Evolutionary conservation across 225 moss, liverwort and hornwort genomes (phyloP).

Genomic region (Pseudoscleropodium purum): DNA sequence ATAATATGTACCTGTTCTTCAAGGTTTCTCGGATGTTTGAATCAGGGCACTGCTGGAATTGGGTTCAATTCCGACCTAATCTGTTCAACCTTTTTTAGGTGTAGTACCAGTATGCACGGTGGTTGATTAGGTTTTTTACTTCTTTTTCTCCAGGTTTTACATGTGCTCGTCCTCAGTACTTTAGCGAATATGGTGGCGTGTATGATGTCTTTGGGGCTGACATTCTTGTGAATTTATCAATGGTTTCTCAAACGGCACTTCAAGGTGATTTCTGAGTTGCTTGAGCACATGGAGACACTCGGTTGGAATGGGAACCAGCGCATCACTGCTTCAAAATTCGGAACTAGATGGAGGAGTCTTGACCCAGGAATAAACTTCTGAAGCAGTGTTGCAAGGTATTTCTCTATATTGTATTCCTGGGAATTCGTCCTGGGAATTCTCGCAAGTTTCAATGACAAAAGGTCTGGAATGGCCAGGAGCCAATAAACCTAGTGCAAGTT

Average conservation of each 20-base stretch:
- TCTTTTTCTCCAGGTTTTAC: neutral
- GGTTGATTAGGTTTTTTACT: neutral
- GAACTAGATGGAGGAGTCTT: neutral
- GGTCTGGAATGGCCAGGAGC: neutral
- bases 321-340: neutral
- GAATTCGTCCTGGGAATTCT: neutral
- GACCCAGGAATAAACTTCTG: neutral
- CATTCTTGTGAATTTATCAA: neutral
- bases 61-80: neutral
- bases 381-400: neutral
- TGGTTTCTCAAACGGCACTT: constrained; percentile 54
- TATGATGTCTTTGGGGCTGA: neutral
- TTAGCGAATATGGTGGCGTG: neutral
- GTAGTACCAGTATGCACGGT: neutral
- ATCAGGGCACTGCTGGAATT: neutral
- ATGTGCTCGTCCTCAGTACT: neutral
- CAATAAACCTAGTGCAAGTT: neutral
- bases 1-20: neutral
- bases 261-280: constrained; percentile 42
- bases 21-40: neutral
- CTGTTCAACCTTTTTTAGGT: neutral
- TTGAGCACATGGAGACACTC: constrained; percentile 49
- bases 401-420: neutral
- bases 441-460: neutral
- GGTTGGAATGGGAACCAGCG: constrained; percentile 49